Evolutionary conservation across 139 green algal species (phyloP), one percentile per base, ranked within the genome.

Genomic region (Chlamydomonas sp.): DNA sequence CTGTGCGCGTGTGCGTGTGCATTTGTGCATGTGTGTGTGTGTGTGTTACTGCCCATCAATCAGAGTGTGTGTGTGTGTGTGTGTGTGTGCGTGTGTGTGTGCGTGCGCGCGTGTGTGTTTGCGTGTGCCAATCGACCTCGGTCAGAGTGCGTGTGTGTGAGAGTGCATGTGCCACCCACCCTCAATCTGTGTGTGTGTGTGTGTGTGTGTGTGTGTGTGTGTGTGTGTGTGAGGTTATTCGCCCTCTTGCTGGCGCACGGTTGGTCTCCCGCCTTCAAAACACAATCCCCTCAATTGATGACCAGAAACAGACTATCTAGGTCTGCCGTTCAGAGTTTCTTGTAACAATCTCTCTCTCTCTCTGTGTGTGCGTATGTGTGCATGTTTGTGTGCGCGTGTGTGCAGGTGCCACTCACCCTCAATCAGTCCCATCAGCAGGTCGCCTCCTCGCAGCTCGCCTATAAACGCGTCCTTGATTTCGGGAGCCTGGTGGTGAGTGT

Each of bases 1-100:
- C n/a, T n/a, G n/a, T n/a, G n/a, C n/a, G n/a, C n/a, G n/a, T 66
- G 58, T 66, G 6, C 38, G 20, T 66, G 58, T 66, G 6, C 38
- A 5, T 66, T 22, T 66, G 58, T 66, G 20, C 38, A 30, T 36
- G 58, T 66, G 31, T 66, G 58, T 66, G 58, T 66, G 58, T 66
- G 6, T 66, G 58, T 24, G 6, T 63, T 26, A 13, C 22, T 28
- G 13, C 20, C 16, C 20, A 63, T 6, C 54, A 34, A 28, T 16
- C 29, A 6, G 6, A 28, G 54, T 6, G 16, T 24, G n/a, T 28
- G 54, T 63, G 16, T 13, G 54, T 28, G 20, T 34, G 29, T 30
- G n/a, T 16, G 58, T 37, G 20, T 66, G 58, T 66, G 31, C 13
- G 43, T 73, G 47, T 36, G 69, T 43, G 38, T 66, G 31, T 37